A percentile compares a stretch with the other conserved stretches of the same genome.
phyloP scores from a whole-genome alignment of 768 basidiomycete genomes.

The Jaapia argillacea region DNA sequence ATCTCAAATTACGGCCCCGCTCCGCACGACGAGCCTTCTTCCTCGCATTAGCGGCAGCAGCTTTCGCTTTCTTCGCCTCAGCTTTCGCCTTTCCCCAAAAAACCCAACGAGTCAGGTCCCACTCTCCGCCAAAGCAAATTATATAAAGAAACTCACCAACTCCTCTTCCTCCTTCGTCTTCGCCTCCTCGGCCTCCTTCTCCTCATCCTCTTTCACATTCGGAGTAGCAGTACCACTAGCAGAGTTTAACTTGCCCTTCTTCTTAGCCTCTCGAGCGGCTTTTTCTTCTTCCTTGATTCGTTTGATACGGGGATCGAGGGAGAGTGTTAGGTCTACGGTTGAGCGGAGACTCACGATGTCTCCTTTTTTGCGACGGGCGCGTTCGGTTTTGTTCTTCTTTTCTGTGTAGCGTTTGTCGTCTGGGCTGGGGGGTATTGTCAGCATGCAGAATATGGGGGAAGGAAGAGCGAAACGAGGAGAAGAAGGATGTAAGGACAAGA shows the following conservation, averaged over 20 bases:
- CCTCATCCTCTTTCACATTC: constrained; percentile 35
- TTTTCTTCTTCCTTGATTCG: constrained; percentile 96
- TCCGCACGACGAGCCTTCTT: constrained; percentile 77
- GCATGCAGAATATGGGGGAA: too few species aligned
- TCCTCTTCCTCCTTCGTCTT: constrained; percentile 69
- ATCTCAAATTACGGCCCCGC: too few species aligned
- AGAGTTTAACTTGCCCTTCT: constrained; percentile 52
- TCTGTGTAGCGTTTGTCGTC: constrained; percentile 99
- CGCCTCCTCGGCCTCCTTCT: constrained; percentile 62
- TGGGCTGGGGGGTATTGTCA: constrained; percentile 40
- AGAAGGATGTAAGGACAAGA: neutral
- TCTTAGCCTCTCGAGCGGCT: constrained; percentile 87
- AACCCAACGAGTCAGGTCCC: neutral
- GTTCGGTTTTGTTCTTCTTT: constrained; percentile 99
- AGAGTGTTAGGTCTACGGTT: constrained; percentile 79
- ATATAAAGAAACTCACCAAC: constrained; percentile 38
- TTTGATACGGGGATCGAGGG: constrained; percentile 90
- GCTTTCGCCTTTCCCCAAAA: constrained; percentile 32
- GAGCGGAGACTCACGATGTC: constrained; percentile 84
- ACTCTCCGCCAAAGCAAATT: neutral
- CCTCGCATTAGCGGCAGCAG: constrained; percentile 79
- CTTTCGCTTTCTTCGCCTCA: constrained; percentile 78
- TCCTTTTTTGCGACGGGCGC: constrained; percentile 93
- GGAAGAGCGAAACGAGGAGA: too few species aligned
- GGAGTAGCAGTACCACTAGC: constrained; percentile 30